Base-by-base conservation (phyloP, 768 basidiomycete genomes). In the Lactifluus piperatus region DNA sequence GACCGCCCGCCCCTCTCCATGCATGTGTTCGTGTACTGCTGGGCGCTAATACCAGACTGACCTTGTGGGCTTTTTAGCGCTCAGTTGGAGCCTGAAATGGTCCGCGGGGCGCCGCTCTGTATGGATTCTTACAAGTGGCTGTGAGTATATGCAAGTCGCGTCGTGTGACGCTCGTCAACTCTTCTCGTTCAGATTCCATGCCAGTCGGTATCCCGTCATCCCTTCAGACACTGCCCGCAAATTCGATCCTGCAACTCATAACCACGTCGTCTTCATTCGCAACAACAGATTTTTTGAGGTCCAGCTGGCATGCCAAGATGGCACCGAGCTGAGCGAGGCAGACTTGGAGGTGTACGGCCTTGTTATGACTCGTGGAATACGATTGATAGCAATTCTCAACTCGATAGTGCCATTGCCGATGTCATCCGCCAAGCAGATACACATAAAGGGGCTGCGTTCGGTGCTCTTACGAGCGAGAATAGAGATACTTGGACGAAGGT, bases 71-170 rank as follows among this genome's bases (percentile, higher is more conserved):
- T 18, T 56, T 56, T 14, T 59, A 91, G 88, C 62, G 80, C 86
- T 59, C 76, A 79, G 47, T 79, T 98, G 24, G 91, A 92, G 71
- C 94, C 95, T 1, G 95, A 99, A 67, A 93, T 83, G 71, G 80
- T 87, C 24, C 80, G 81, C 56, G 84, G 81, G 24, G 75, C 75
- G 16, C 93, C 97, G 2, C 76, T 98, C 8, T 87, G 88, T 72
- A 97, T 95, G 91, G 77, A 76, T 0, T 91, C 91, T n/a, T 97
- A 95, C 80, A 86, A 93, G 71, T 95, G 93, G 86, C 78, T 98
- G 78, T 86, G 65, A 72, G 84, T 73, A 14, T 22, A 6, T 20
- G 46, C 1, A 34, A 13, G 9, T 14, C 6, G 1, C 27, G 8
- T 27, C 7, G 34, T 2, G 22, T 13, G 37, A 18, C 13, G 16